These are phyloP conservation scores for Linnemannia exigua DNA, from an alignment of 192 early-diverging fungal species.

Conservation along the genomic window DNA sequence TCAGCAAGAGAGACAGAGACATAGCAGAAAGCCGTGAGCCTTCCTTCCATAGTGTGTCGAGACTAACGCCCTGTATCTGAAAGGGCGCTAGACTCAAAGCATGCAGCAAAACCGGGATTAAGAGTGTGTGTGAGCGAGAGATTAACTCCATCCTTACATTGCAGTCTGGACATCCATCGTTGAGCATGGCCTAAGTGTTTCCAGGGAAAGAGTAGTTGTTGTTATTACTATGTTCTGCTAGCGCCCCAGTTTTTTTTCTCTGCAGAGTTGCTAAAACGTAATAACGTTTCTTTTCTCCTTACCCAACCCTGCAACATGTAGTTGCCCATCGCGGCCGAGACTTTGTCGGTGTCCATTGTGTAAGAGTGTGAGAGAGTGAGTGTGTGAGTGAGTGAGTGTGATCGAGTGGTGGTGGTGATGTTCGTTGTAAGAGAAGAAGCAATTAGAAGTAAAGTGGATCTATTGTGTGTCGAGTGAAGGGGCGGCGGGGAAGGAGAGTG, in stretches of 20 bases:
- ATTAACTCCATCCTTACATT: slow-evolving; percentile 26
- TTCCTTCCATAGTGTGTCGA: not conserved
- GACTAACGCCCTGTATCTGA: not conserved
- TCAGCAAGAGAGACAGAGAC: not conserved
- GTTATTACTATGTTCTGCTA: too few species aligned
- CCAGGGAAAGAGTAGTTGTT: too few species aligned
- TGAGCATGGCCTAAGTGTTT: slow-evolving; percentile 29
- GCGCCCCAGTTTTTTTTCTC: too few species aligned
- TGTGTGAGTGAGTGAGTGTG: not conserved
- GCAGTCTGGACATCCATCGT: slow-evolving; percentile 54
- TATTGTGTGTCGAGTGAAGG: not conserved
- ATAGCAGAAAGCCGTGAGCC: not conserved
- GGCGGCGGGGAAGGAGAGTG: not conserved
- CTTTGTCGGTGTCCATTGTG: slow-evolving; percentile 44
- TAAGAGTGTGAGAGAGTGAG: not conserved
- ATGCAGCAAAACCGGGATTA: slow-evolving; percentile 1
- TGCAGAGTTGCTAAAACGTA: not conserved
- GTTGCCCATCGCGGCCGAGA: slow-evolving; percentile 48
- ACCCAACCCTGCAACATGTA: slow-evolving; percentile 57
- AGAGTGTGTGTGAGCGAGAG: too few species aligned
- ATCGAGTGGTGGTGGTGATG: not conserved
- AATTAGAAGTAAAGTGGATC: not conserved
- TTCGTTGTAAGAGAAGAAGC: not conserved
- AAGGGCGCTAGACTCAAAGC: not conserved
- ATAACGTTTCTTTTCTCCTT: slow-evolving; percentile 3